A percentile compares a stretch with the other conserved stretches of the same genome.
Conservation (phyloP, 805 yeast species). For the Candida sonorensis region DNA sequence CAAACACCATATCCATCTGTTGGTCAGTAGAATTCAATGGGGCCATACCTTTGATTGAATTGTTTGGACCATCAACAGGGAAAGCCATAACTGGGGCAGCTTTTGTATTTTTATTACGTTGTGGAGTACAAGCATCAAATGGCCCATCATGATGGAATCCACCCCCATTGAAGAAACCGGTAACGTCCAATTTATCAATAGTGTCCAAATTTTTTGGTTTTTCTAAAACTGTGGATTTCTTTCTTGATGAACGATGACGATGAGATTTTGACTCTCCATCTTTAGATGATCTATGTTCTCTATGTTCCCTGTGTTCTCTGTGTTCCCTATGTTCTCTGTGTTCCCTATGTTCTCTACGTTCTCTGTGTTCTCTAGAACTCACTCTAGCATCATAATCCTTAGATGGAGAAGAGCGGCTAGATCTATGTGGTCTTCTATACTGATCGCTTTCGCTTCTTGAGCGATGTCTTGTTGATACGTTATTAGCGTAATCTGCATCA, state of each 20-base stretch:
- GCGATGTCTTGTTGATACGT: no score
- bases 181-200: slow-evolving; percentile 92
- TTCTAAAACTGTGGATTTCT: slow-evolving; percentile 34
- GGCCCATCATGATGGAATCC: slow-evolving; percentile 99
- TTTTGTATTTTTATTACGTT: slow-evolving; percentile 67
- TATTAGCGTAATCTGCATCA: no score
- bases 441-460: slow-evolving; percentile 11
- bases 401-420: slow-evolving; percentile 8
- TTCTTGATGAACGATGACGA: slow-evolving; percentile 26
- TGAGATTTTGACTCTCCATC: slow-evolving; percentile 23
- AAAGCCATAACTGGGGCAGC: slow-evolving; percentile 93
- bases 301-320: slow-evolving; percentile 8
- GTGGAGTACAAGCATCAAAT: slow-evolving; percentile 97
- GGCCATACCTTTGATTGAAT: slow-evolving; percentile 65
- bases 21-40: slow-evolving; percentile 48
- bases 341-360: slow-evolving; percentile 13
- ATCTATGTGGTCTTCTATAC: slow-evolving; percentile 6
- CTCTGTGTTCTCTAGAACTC: slow-evolving; percentile 10
- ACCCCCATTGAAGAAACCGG: slow-evolving; percentile 87
- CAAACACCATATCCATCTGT: slow-evolving; percentile 72
- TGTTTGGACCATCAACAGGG: slow-evolving; percentile 94
- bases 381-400: slow-evolving; percentile 9
- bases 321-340: slow-evolving; percentile 12
- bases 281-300: slow-evolving; percentile 15
- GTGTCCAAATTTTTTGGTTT: slow-evolving; percentile 79